A percentile compares a stretch with the other conserved stretches of the same genome.
Evolutionary conservation across 1,139 yeast genomes (phyloP).

Genomic region (Candida neerlandica): DNA sequence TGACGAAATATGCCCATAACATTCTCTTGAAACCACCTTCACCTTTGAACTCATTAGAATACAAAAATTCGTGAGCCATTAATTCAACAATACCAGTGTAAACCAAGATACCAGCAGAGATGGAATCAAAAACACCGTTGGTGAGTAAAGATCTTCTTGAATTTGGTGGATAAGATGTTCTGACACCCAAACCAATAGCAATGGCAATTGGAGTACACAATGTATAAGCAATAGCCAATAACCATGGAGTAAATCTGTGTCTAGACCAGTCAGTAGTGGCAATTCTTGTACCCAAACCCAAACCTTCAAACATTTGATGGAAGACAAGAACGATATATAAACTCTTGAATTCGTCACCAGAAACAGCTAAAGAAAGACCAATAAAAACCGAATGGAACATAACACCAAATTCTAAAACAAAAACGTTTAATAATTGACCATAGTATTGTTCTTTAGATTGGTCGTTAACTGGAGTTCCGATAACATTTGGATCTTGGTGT

Average conservation of each 20-base stretch:
- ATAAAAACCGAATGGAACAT: conserved; percentile 81
- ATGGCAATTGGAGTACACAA: conserved; percentile 83
- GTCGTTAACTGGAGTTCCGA: conserved; percentile 43
- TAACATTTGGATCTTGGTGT: conserved; percentile 57
- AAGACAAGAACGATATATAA: conserved; percentile 80
- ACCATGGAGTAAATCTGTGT: conserved; percentile 56
- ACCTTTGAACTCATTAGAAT: conserved; percentile 62
- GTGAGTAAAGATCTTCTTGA: conserved; percentile 68
- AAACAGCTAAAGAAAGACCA: conserved; percentile 72
- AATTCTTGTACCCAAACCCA: conserved; percentile 86
- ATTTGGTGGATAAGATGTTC: conserved; percentile 61
- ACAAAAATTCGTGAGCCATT: conserved; percentile 86
- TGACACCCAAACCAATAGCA: conserved; percentile 85
- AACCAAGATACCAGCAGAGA: conserved; percentile 82
- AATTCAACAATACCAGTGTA: conserved; percentile 88
- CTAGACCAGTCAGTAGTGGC: conserved; percentile 73
- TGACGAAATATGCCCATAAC: conserved; percentile 38
- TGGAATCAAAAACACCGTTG: conserved; percentile 78
- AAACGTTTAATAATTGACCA: conserved; percentile 49
- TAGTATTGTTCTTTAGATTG: conserved; percentile 41
- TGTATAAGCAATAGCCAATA: conserved; percentile 60
- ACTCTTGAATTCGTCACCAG: conserved; percentile 72
- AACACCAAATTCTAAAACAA: conserved; percentile 77
- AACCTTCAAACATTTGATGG: conserved; percentile 93
- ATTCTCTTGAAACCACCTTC: conserved; percentile 42